Evolutionary conservation across 371 early-diverging fungal species (phyloP), one percentile per base, ranked within the genome.

Genomic region (Mortierella sp.): DNA sequence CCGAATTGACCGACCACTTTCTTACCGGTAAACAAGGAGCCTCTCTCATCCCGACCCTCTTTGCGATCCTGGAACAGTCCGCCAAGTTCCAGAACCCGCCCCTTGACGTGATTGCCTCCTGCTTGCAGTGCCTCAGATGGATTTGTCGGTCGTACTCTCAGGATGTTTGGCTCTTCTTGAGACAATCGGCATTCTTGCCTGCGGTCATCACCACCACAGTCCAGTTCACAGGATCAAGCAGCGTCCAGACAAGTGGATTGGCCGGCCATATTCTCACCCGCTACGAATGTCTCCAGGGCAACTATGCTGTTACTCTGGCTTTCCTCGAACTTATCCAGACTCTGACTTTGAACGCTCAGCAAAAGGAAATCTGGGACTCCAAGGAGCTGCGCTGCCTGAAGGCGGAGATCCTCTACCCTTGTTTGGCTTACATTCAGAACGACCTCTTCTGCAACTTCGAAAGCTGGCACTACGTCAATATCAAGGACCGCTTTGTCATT

Each of bases 131-230:
- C 54, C 74, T 86, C 46, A 77, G 82, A 1, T 54, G 67, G n/a
- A 67, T 86, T 4, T 76, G 77, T 48, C 69, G 77, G 21, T 73
- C 86, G 0, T 82, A 71, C 53, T 69, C 74, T 3, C 82, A 81
- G 71, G 86, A 86, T 74, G 75, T 86, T 24, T 86, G 86, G 86
- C 64, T 86, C 26, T 86, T 79, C 46, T 67, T 81, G 55, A 76
- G 74, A 61, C 86, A 82, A 16, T 75, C 86, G 0, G 75, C 86
- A 21, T 86, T 86, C 70, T 26, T 86, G 31, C 86, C 86, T 5
- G 77, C 86, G 11, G 54, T 86, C 59, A 77, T 86, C 50, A 86
- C 86, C 24, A 82, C 86, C 14, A 82, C 82, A 2, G 77, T 81
- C 26, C 82, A 82, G 34, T 79, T 82, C 31, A 74, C 82, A 71